Conservation (phyloP, 2,329 filamentous ascomycete genomes). For the Aspergillus aculeatinus region DNA sequence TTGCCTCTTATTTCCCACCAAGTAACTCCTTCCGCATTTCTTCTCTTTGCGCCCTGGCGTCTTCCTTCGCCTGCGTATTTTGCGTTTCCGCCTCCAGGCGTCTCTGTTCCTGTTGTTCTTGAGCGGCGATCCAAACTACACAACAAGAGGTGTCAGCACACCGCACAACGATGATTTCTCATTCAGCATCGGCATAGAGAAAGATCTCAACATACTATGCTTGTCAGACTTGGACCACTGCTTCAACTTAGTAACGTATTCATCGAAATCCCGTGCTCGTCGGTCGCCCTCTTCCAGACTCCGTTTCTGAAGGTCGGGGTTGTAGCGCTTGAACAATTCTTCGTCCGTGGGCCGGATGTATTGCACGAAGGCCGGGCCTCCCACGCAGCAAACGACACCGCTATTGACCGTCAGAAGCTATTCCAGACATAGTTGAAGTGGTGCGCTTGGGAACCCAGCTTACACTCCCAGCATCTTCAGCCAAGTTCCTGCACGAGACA, state of each 20-base stretch:
- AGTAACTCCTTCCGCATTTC: slow-evolving; percentile 43
- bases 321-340: slow-evolving; percentile 86
- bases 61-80: slow-evolving; percentile 30
- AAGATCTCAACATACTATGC: slow-evolving; percentile 62
- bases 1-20: slow-evolving; percentile 19
- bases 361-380: slow-evolving; percentile 79
- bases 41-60: slow-evolving; percentile 35
- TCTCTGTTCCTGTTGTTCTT: slow-evolving; percentile 36
- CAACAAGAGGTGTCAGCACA: slow-evolving; percentile 4
- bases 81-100: slow-evolving; percentile 26
- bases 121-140: slow-evolving; percentile 42
- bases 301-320: slow-evolving; percentile 86
- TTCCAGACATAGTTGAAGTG: background rate
- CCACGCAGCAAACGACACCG: slow-evolving; percentile 69
- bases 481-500: slow-evolving; percentile 50
- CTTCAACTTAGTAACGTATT: slow-evolving; percentile 81
- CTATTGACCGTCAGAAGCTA: slow-evolving; percentile 47
- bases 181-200: background rate
- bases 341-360: slow-evolving; percentile 77
- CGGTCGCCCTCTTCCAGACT: slow-evolving; percentile 76
- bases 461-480: slow-evolving; percentile 72
- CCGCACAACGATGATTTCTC: background rate
- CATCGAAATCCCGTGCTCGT: slow-evolving; percentile 80
- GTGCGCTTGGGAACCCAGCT: slow-evolving; percentile 33
- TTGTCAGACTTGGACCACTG: slow-evolving; percentile 88